Conservation (phyloP, 768 basidiomycete species). For the Trametes gibbosa region DNA sequence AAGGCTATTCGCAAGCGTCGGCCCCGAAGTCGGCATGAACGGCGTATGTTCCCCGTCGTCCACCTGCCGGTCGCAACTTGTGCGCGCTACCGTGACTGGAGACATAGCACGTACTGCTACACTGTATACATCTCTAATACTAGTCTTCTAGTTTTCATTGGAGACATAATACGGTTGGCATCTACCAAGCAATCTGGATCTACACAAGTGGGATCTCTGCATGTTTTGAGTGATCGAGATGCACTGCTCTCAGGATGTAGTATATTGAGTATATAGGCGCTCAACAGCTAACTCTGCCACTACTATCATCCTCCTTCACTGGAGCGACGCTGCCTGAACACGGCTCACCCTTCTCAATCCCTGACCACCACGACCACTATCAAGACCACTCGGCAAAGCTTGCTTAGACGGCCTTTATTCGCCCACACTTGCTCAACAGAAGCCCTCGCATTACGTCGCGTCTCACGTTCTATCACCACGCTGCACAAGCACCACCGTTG, state of each 20-base stretch:
- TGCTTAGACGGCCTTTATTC: constrained; percentile 6
- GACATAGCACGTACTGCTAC: neutral
- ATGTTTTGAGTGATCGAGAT: neutral
- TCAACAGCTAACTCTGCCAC: neutral
- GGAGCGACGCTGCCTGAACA: neutral
- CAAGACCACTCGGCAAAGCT: neutral
- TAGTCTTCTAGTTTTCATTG: too few species aligned
- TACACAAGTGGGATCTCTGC: neutral
- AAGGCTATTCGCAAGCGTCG: neutral
- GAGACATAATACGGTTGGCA: neutral
- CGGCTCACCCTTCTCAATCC: neutral
- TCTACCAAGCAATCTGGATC: neutral
- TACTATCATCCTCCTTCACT: neutral
- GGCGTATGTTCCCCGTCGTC: neutral
- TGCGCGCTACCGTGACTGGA: neutral
- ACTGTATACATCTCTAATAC: too few species aligned
- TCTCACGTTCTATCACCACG: constrained; percentile 4
- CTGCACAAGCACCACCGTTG: constrained; percentile 6
- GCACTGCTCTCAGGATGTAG: neutral
- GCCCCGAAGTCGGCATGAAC: neutral
- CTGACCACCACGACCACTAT: neutral
- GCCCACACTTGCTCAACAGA: neutral
- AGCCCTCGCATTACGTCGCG: neutral
- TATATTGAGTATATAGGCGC: too few species aligned
- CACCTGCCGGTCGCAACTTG: too few species aligned